Base-by-base conservation (phyloP, 2,329 filamentous ascomycete species). In the Exophiala oligosperma region DNA sequence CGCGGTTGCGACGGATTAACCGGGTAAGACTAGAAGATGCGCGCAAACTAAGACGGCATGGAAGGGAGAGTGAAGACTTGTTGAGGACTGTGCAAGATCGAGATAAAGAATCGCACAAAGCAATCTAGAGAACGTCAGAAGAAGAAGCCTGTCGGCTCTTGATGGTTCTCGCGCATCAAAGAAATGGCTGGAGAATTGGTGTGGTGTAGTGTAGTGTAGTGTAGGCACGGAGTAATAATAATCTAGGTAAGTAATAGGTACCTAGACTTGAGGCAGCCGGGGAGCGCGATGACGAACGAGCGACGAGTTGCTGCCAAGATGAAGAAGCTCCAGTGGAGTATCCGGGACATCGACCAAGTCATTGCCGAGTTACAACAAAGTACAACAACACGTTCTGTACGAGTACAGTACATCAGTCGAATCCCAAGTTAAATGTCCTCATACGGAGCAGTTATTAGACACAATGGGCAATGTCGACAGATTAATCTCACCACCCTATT, bases 231-330 rank as follows among this genome's bases (percentile, higher is more conserved):
- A 35, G 32, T 35, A 35, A 9, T 8, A 35, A 11, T 17, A 17
- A 17, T 17, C 17, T 17, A 17, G 17, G 17, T 17, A 17, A 17
- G 17, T 17, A 17, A 17, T 17, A 17, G 17, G 17, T 17, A 17
- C 17, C 17, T 17, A 17, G 17, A 17, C 17, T 17, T 17, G 17
- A 17, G 17, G 24, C 24, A 28, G 48, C 7, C n/a, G 49, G 50
- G 40, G 17, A 54, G 51, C 44, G 52, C 59, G 49, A 61, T 61
- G 59, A 61, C 59, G 59, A 59, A 56, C 52, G 56, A 59, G 54
- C 52, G 55, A 52, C 37, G 51, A 53, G 37, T 44, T 52, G 40
- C 35, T 43, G 40, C 40, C 40, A 43, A 43, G 40, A 23, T 21
- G 4, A 6, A 35, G 40, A 43, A 43, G 40, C 40, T 43, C 40